Evolutionary conservation across 305 asterid species (phyloP).

Genomic region (Fraxinus angustifolia): DNA sequence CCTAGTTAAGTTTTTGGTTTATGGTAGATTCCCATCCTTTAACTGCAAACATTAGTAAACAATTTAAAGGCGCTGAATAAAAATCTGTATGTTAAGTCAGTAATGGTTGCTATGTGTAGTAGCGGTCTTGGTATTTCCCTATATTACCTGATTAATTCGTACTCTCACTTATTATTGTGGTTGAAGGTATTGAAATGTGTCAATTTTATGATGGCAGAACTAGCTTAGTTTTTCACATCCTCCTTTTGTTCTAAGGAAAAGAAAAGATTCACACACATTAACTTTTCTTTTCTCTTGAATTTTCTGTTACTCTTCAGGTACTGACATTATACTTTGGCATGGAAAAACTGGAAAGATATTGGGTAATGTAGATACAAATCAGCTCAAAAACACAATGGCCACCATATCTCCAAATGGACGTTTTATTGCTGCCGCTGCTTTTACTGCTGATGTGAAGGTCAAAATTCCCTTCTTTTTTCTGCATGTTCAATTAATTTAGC

Average conservation of each 20-base stretch:
- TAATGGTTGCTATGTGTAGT: not conserved
- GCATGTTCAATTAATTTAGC: not conserved
- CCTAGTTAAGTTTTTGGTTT: not conserved
- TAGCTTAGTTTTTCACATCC: constrained; percentile 3
- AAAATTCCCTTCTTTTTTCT: not conserved
- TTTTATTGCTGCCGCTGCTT: constrained; percentile 98
- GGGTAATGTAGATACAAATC: constrained; percentile 92
- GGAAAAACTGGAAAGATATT: constrained; percentile 81
- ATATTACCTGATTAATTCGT: constrained; percentile 5
- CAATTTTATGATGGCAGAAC: not conserved
- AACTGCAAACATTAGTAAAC: not conserved
- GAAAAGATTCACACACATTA: constrained; percentile 4
- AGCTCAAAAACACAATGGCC: constrained; percentile 95
- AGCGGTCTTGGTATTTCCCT: constrained; percentile 12
- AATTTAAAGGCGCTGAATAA: not conserved
- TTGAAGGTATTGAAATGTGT: not conserved
- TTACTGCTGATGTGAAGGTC: constrained; percentile 99
- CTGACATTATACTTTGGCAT: constrained; percentile 88
- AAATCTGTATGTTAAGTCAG: not conserved
- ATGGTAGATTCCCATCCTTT: not conserved
- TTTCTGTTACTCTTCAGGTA: constrained; percentile 50
- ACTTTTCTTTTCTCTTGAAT: constrained; percentile 12
- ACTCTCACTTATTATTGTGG: not conserved
- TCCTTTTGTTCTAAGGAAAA: not conserved
- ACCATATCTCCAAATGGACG: constrained; percentile 96